Evolutionary conservation across 148 eudicot genomes (phyloP).

Genomic region (Pharnaceum exiguum): DNA sequence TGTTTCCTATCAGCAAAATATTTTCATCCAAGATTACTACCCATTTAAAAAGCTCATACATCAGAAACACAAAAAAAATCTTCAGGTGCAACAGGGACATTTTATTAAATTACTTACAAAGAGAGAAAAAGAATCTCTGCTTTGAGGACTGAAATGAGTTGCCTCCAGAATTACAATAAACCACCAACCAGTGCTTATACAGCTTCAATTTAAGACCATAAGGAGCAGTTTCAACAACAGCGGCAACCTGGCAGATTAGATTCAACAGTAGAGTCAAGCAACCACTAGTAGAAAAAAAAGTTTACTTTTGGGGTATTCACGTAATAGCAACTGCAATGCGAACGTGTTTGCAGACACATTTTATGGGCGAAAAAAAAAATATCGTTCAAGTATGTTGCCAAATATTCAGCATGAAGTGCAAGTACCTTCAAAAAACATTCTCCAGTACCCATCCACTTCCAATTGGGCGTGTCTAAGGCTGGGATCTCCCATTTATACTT

Average conservation of each 20-base stretch:
- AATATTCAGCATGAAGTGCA: neutral
- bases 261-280: slow-evolving; percentile 2
- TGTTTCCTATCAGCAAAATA: too few relatives aligned
- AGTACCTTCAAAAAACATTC: slow-evolving; percentile 46
- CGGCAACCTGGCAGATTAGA: slow-evolving; percentile 43
- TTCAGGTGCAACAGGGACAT: neutral
- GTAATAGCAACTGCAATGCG: too few relatives aligned
- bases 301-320: too few relatives aligned
- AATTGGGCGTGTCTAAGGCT: slow-evolving; percentile 40
- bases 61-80: too few relatives aligned
- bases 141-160: slow-evolving; percentile 59
- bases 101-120: slow-evolving; percentile 56
- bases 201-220: slow-evolving; percentile 57
- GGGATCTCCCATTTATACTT: slow-evolving; percentile 73
- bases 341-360: too few relatives aligned
- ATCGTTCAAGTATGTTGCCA: neutral
- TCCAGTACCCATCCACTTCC: slow-evolving; percentile 85
- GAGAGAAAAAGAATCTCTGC: slow-evolving; percentile 66
- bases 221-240: slow-evolving; percentile 19
- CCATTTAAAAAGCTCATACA: too few relatives aligned
- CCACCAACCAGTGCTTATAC: slow-evolving; percentile 72
- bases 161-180: slow-evolving; percentile 57
- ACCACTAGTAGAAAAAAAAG: too few relatives aligned
- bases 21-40: too few relatives aligned
- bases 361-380: neutral